Evolutionary conservation across 768 basidiomycete genomes (phyloP), one percentile per base, ranked within the genome.

Genomic region (Leccinellum albellum): DNA sequence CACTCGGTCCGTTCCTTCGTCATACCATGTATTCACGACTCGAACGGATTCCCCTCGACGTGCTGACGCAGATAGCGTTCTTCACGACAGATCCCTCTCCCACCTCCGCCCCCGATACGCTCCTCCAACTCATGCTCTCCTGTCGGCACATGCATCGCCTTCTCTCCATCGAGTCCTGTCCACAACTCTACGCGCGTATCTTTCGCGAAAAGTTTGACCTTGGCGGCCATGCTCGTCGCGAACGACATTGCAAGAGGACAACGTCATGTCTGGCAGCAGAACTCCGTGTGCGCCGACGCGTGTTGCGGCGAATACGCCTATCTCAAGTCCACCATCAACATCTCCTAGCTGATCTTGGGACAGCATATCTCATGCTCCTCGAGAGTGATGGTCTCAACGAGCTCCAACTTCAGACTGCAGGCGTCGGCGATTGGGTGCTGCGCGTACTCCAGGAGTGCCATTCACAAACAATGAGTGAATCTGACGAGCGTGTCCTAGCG

Each of bases 131-230:
- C 33, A 64, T 80, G 50, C 67, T 79, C 56, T 79, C 81, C 20
- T 79, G 72, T 57, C 78, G 78, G 0, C 64, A 70, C 3, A 61
- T 86, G 24, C 69, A 83, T 51, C 66, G 66, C 37, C 69, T 74
- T 8, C 76, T 88, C 29, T 74, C 74, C 57, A 55, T 78, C 46
- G 64, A 65, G 20, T 56, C 70, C 28, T 77, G 78, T 45, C 82
- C 86, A 3, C 78, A 82, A 56, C 75, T 86, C 45, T 85, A 84
- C 63, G 83, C 83, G 37, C 70, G 72, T 59, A 75, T 86, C 14
- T 87, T 82, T 65, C 73, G 71, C 9, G 65, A 67, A 35, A 78
- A 74, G 59, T 86, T 86, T 58, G 82, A 84, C 64, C 60, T 69
- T 26, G 61, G 46, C 5, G 68, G 73, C 0, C 59, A 68, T 44